Percentiles rank a stretch among this genome's conserved stretches.
Conservation (phyloP, 1,284 basidiomycete genomes). For the Ustilago tritici region DNA sequence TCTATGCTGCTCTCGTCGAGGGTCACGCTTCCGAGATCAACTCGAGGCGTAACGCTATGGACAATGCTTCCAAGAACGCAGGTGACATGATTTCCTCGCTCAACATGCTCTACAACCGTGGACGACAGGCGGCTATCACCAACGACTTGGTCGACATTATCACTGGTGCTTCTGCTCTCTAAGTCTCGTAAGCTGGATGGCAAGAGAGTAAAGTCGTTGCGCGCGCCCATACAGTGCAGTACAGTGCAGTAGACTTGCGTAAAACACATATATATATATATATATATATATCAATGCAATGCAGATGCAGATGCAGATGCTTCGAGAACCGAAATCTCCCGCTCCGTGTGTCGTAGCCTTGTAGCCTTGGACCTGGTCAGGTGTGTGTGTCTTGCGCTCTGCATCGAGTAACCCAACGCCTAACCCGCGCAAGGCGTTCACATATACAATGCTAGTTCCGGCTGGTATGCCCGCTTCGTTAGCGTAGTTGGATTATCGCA, state of each 20-base stretch:
- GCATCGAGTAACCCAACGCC: too few relatives aligned
- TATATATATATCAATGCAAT: slow-evolving; percentile 14
- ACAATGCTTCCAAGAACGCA: slow-evolving; percentile 99
- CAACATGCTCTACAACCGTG: slow-evolving; percentile 82
- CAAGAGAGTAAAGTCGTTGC: background rate
- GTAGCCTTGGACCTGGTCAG: too few relatives aligned
- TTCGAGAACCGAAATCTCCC: background rate
- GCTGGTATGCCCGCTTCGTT: slow-evolving; percentile 29
- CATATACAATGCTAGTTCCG: background rate
- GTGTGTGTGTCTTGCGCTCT: too few relatives aligned
- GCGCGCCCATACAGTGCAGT: background rate
- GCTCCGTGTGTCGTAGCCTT: background rate
- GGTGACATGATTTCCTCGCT: slow-evolving; percentile 71
- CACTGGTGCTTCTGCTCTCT: slow-evolving; percentile 77
- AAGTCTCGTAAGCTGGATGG: slow-evolving; percentile 1
- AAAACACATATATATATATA: background rate
- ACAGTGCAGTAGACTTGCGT: background rate
- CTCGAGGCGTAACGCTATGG: slow-evolving; percentile 90
- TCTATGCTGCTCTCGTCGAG: slow-evolving; percentile 94
- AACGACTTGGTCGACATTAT: slow-evolving; percentile 96
- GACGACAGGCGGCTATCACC: slow-evolving; percentile 97
- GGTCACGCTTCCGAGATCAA: slow-evolving; percentile 95
- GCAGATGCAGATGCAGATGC: background rate
- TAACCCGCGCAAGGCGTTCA: background rate
- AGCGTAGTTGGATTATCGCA: slow-evolving; percentile 56